Percentiles rank a stretch among this genome's conserved stretches.
Evolutionary conservation across 2,329 filamentous ascomycete genomes (phyloP).

Genomic region (Scedosporium apiospermum): DNA sequence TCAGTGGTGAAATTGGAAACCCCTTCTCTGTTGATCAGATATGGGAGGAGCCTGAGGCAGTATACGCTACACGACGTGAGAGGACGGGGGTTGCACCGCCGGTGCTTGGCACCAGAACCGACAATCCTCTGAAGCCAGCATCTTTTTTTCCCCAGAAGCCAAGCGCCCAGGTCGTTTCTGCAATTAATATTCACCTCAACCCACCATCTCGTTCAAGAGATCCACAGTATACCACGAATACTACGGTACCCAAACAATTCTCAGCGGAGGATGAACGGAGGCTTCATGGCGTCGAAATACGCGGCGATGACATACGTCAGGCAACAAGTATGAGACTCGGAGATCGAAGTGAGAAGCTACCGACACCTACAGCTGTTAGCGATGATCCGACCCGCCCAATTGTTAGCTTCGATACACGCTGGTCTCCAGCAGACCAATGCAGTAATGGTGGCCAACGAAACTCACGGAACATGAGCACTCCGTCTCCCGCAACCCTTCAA

Average conservation of each 20-base stretch:
- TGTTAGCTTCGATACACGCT: slow-evolving; percentile 88
- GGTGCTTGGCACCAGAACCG: slow-evolving; percentile 23
- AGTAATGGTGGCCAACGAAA: slow-evolving; percentile 53
- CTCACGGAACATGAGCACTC: too few relatives aligned
- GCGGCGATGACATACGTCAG: slow-evolving; percentile 77
- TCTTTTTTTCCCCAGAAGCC: not conserved
- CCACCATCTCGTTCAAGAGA: slow-evolving; percentile 76
- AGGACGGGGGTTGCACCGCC: slow-evolving; percentile 20
- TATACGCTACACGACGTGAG: slow-evolving; percentile 11
- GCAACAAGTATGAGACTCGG: slow-evolving; percentile 84
- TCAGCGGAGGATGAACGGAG: slow-evolving; percentile 25
- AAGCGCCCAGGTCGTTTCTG: slow-evolving; percentile 14
- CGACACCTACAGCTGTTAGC: slow-evolving; percentile 83
- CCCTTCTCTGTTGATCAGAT: slow-evolving; percentile 72
- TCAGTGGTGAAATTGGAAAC: slow-evolving; percentile 57
- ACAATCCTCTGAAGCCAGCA: slow-evolving; percentile 17
- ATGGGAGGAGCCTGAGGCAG: slow-evolving; percentile 72
- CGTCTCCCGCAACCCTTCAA: not conserved
- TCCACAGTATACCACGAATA: slow-evolving; percentile 67
- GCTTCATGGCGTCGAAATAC: slow-evolving; percentile 65
- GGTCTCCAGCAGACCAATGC: slow-evolving; percentile 62
- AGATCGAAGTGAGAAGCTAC: slow-evolving; percentile 78
- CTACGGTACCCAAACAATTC: slow-evolving; percentile 23
- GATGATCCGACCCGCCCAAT: slow-evolving; percentile 85
- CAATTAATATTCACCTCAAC: slow-evolving; percentile 73